phyloP scores from a whole-genome alignment of 192 early-diverging fungal species.

The Physocladia obscura region DNA sequence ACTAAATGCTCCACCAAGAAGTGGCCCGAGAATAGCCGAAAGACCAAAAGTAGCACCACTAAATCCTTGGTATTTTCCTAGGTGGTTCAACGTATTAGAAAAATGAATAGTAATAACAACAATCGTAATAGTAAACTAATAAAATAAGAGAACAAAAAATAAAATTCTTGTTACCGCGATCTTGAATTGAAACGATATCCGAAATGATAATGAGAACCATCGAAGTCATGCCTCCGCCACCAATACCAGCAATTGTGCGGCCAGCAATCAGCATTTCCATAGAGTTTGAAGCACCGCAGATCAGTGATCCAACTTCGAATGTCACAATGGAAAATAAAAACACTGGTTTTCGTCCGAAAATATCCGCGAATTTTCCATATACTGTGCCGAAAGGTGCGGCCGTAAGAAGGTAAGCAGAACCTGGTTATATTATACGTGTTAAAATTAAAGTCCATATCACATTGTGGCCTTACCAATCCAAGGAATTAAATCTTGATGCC shows the following conservation, averaged over 20 bases:
- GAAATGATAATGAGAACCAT: slow-evolving; percentile 64
- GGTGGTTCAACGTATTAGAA: not conserved
- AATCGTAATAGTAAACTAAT: not conserved
- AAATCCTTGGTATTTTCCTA: not conserved
- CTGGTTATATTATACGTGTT: too few species aligned
- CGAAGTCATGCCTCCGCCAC: slow-evolving; percentile 78
- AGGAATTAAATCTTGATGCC: too few species aligned
- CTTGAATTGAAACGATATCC: slow-evolving; percentile 23
- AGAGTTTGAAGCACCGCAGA: slow-evolving; percentile 52
- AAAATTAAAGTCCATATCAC: too few species aligned
- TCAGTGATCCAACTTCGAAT: slow-evolving; percentile 29
- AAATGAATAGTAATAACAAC: not conserved
- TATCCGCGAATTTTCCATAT: slow-evolving; percentile 84
- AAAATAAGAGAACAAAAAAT: not conserved
- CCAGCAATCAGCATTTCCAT: slow-evolving; percentile 68
- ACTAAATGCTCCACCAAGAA: slow-evolving; percentile 75
- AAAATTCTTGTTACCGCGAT: not conserved
- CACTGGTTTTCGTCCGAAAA: slow-evolving; percentile 77
- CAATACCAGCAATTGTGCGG: slow-evolving; percentile 79
- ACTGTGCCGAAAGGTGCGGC: slow-evolving; percentile 12
- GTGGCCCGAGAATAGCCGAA: slow-evolving; percentile 79
- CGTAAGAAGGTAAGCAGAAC: slow-evolving; percentile 71
- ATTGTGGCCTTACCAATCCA: slow-evolving; percentile 75
- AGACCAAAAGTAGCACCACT: slow-evolving; percentile 28
- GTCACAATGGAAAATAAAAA: slow-evolving; percentile 19